A percentile compares a stretch with the other conserved stretches of the same genome.
These are phyloP conservation scores for Mucor irregularis DNA, from an alignment of 371 early-diverging fungal genomes.

Conservation along the genomic window DNA sequence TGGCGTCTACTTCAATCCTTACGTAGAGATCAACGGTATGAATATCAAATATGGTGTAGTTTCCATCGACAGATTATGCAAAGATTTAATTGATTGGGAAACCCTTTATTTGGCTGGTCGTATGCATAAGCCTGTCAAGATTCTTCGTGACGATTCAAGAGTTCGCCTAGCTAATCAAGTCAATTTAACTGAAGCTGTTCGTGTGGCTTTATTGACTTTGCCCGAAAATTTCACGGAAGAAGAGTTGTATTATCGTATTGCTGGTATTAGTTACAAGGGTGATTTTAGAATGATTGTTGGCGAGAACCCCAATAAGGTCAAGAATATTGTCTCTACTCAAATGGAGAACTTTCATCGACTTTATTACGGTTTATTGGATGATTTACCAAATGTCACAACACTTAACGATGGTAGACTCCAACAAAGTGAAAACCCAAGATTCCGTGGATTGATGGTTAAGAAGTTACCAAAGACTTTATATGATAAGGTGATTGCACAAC, in stretches of 20 bases:
- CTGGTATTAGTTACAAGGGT: conserved; percentile 86
- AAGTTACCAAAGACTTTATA: conserved; percentile 68
- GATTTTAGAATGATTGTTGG: conserved; percentile 93
- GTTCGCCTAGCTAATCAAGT: conserved; percentile 84
- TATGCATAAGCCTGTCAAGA: conserved; percentile 95
- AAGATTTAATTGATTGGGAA: conserved; percentile 93
- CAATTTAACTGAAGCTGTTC: conserved; percentile 85
- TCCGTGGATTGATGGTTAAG: conserved; percentile 62
- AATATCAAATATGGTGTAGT: conserved; percentile 96
- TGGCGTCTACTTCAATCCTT: conserved; percentile 95
- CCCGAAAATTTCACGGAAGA: conserved; percentile 81
- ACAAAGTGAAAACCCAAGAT: conserved; percentile 65
- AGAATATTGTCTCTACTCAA: conserved; percentile 89
- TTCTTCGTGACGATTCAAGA: conserved; percentile 86
- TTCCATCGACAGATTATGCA: conserved; percentile 80
- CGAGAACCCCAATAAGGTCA: conserved; percentile 94
- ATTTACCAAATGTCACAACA: conserved; percentile 73
- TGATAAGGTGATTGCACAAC: conserved; percentile 40
- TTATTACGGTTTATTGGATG: conserved; percentile 79
- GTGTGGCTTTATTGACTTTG: conserved; percentile 82
- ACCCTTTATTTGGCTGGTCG: conserved; percentile 94
- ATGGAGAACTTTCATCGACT: conserved; percentile 74
- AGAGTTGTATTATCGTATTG: conserved; percentile 85
- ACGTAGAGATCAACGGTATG: conserved; percentile 83
- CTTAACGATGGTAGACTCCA: conserved; percentile 60